phyloP scores from a whole-genome alignment of 805 yeast genomes.

The Candida pseudoglaebosa region DNA sequence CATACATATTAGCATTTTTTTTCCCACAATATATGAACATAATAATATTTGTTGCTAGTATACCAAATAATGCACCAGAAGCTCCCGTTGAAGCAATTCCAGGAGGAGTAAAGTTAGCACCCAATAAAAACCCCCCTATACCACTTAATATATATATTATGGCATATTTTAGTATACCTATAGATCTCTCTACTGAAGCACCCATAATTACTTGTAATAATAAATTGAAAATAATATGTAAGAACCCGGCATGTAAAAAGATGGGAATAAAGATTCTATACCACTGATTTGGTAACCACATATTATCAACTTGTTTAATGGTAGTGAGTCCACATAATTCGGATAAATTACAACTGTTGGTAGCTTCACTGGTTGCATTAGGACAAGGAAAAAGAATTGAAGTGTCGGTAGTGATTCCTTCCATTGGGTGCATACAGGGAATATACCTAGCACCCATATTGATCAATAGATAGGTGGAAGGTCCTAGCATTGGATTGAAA shows the following conservation, averaged over 20 bases:
- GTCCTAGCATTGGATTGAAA: slow-evolving; percentile 78
- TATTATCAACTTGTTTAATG: slow-evolving; percentile 27
- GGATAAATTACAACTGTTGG: slow-evolving; percentile 53
- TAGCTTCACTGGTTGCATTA: slow-evolving; percentile 51
- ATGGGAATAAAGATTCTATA: slow-evolving; percentile 68
- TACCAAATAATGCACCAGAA: slow-evolving; percentile 67
- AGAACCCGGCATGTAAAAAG: slow-evolving; percentile 69
- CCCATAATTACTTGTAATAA: slow-evolving; percentile 62
- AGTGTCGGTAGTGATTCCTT: slow-evolving; percentile 46
- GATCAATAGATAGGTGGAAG: slow-evolving; percentile 61
- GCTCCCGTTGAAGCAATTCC: slow-evolving; percentile 71
- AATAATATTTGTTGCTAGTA: slow-evolving; percentile 58
- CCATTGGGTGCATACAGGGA: slow-evolving; percentile 62
- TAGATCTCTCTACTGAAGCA: slow-evolving; percentile 48
- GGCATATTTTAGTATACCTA: slow-evolving; percentile 53
- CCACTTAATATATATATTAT: slow-evolving; percentile 60
- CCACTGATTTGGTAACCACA: slow-evolving; percentile 57
- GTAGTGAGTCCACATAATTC: slow-evolving; percentile 63
- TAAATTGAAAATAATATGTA: slow-evolving; percentile 64
- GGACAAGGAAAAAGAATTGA: slow-evolving; percentile 59
- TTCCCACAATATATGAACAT: slow-evolving; percentile 52
- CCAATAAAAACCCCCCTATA: slow-evolving; percentile 61
- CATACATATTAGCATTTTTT: slow-evolving; percentile 43
- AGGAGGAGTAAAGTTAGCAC: slow-evolving; percentile 64
- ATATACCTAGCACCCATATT: slow-evolving; percentile 68